Evolutionary conservation across 257 asterid genomes (phyloP).

Genomic region (Plantago elongata): DNA sequence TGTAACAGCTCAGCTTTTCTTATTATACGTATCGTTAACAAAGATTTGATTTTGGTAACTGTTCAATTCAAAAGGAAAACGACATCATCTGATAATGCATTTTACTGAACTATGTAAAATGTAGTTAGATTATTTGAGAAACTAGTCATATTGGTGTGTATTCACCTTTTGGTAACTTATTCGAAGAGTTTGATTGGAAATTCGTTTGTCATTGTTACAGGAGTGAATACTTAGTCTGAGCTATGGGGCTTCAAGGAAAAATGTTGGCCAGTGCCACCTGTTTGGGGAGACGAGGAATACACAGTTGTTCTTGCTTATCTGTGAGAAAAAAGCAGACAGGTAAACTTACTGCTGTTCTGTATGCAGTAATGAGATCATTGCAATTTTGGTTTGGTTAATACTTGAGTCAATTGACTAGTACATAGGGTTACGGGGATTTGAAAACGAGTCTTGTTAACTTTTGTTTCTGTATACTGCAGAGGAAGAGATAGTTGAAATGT

Average conservation of each 20-base stretch:
- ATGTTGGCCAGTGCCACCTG: constrained; percentile 22
- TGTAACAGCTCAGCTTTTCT: too few relatives aligned
- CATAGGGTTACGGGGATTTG: neutral
- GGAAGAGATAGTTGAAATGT: constrained; percentile 79
- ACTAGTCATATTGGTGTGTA: too few relatives aligned
- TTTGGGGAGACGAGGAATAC: constrained; percentile 46
- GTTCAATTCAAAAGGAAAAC: too few relatives aligned
- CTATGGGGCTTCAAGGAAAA: constrained; percentile 21
- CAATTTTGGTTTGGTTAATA: neutral
- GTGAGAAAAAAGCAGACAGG: constrained; percentile 80
- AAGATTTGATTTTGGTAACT: too few relatives aligned
- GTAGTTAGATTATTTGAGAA: too few relatives aligned
- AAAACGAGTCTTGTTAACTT: neutral
- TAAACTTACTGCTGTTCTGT: constrained; percentile 13
- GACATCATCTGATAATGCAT: too few relatives aligned
- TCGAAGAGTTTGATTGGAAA: neutral
- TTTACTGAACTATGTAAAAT: too few relatives aligned
- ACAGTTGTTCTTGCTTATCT: constrained; percentile 44
- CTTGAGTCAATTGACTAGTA: neutral
- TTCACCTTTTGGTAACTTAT: too few relatives aligned
- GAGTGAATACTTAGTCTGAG: constrained; percentile 18
- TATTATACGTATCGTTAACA: too few relatives aligned
- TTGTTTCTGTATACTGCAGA: constrained; percentile 38
- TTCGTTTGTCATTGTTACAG: neutral
- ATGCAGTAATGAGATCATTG: neutral